Conservation (phyloP, 2,329 filamentous ascomycete genomes). For the Remersonia thermophila region DNA sequence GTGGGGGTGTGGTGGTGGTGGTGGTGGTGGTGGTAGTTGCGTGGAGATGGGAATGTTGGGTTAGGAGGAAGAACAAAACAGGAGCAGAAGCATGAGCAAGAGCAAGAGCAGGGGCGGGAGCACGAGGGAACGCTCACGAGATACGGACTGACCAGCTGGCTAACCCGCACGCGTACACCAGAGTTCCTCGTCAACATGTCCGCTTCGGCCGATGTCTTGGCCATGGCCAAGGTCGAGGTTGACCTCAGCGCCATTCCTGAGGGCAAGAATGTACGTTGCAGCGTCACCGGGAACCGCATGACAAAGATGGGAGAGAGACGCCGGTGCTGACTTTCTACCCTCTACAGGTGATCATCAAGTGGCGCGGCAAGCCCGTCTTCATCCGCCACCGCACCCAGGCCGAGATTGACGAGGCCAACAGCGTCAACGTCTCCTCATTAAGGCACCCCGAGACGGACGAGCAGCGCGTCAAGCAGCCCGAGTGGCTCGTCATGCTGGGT, state of each 20-base stretch:
- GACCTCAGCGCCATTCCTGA: conserved; percentile 86
- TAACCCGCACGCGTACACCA: conserved; percentile 29
- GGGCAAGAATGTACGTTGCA: conserved; percentile 99
- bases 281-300: no score
- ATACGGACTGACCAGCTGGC: no score
- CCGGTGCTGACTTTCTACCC: no score
- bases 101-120: no score
- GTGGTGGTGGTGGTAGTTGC: no score
- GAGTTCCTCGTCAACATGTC: conserved; percentile 99
- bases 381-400: conserved; percentile 90
- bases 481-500: conserved; percentile 99
- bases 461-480: conserved; percentile 93
- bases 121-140: no score
- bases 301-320: no score
- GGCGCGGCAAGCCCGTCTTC: conserved; percentile 99
- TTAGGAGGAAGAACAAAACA: no score
- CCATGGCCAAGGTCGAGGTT: conserved; percentile 99
- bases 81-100: no score
- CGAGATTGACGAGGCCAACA: conserved; percentile 93
- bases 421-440: conserved; percentile 67
- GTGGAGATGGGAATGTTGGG: conserved; percentile 4
- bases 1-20: no score
- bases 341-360: conserved; percentile 89
- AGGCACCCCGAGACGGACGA: conserved; percentile 85
- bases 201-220: conserved; percentile 93